These are phyloP conservation scores for Vigna mungo DNA, from an alignment of 306 rosid genomes.

Conservation along the genomic window DNA sequence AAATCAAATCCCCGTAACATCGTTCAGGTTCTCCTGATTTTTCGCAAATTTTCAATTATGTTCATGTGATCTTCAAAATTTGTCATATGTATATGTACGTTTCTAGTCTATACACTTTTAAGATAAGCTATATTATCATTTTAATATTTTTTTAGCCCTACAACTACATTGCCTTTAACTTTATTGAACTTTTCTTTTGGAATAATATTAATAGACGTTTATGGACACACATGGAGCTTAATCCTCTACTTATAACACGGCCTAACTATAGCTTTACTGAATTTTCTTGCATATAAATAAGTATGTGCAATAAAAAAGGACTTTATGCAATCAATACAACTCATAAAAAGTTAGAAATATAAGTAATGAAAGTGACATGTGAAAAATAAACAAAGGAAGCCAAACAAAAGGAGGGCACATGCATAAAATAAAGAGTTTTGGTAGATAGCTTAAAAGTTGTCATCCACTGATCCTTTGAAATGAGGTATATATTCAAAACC, in stretches of 20 bases:
- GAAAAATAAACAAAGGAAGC: background rate
- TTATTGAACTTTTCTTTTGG: background rate
- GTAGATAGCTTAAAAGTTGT: background rate
- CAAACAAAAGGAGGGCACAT: background rate
- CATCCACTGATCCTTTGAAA: constrained; percentile 4
- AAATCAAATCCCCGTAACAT: background rate
- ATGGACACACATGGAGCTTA: background rate
- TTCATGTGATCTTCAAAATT: background rate
- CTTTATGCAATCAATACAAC: background rate
- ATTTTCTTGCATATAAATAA: background rate
- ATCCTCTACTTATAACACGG: background rate
- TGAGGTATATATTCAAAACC: background rate
- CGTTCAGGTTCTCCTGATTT: background rate
- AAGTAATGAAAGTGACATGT: background rate
- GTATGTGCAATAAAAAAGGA: background rate
- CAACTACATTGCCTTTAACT: background rate
- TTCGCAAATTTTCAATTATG: background rate
- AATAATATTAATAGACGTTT: background rate
- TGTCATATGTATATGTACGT: background rate
- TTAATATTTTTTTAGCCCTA: too few species aligned
- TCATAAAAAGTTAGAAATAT: background rate
- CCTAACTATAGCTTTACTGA: background rate
- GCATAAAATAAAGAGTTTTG: background rate
- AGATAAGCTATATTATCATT: too few species aligned
- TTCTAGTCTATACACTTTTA: too few species aligned